Evolutionary conservation across 2,329 filamentous ascomycete genomes (phyloP).

Genomic region (Trichoderma sp.): DNA sequence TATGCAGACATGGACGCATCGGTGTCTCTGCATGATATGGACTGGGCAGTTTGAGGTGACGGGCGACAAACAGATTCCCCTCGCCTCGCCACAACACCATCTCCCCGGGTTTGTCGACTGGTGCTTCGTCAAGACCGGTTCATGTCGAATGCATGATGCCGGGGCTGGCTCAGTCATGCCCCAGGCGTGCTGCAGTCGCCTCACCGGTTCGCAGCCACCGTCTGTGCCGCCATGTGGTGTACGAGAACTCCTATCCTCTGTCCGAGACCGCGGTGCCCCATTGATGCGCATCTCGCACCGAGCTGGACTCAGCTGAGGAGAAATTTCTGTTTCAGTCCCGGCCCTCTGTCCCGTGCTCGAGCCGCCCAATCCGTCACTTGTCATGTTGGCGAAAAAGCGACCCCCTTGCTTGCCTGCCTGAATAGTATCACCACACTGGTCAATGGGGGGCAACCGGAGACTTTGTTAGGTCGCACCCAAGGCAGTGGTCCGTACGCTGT

Average conservation of each 20-base stretch:
- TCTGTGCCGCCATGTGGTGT: constrained; percentile 19
- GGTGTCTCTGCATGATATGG: constrained; percentile 1
- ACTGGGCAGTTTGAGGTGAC: not conserved
- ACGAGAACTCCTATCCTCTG: not conserved
- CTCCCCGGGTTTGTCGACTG: not conserved
- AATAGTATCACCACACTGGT: not conserved
- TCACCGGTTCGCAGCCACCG: constrained; percentile 21
- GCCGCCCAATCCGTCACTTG: not conserved
- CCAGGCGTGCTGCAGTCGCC: constrained; percentile 4
- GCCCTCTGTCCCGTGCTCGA: not conserved
- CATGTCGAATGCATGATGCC: not conserved
- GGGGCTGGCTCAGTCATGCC: not conserved
- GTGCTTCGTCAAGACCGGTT: not conserved
- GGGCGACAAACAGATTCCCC: not conserved
- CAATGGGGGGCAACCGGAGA: constrained; percentile 1
- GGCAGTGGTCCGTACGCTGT: not conserved
- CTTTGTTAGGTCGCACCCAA: not conserved
- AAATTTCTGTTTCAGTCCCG: not conserved
- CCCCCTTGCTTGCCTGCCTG: constrained; percentile 1
- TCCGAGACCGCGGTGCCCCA: not conserved
- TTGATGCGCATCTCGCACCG: not conserved
- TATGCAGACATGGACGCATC: not conserved
- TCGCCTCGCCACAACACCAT: not conserved
- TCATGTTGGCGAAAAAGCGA: not conserved
- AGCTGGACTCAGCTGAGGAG: not conserved